A percentile compares a stretch with the other conserved stretches of the same genome.
These are phyloP conservation scores for Candida quercuum DNA, from an alignment of 805 yeast genomes.

Conservation along the genomic window DNA sequence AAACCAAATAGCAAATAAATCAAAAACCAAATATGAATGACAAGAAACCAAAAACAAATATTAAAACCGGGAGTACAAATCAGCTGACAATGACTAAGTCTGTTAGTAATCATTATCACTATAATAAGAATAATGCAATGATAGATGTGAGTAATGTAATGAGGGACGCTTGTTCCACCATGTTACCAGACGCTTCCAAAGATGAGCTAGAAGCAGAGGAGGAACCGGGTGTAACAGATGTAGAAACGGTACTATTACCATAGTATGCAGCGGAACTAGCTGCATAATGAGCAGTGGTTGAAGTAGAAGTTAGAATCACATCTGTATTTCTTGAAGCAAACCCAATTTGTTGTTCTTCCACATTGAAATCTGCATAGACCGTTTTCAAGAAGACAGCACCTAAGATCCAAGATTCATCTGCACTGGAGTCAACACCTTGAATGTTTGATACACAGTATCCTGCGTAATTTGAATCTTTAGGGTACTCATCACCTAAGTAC, in stretches of 20 bases:
- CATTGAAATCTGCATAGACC: slow-evolving; percentile 54
- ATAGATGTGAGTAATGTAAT: neutral
- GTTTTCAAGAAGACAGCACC: slow-evolving; percentile 58
- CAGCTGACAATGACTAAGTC: no score
- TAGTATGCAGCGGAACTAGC: slow-evolving; percentile 1
- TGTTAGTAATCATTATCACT: no score
- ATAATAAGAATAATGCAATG: neutral
- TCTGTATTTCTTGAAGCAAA: slow-evolving; percentile 40
- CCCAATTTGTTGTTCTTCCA: slow-evolving; percentile 44
- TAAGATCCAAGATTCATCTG: slow-evolving; percentile 48
- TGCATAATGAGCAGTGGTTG: slow-evolving; percentile 9
- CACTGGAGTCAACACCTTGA: slow-evolving; percentile 44
- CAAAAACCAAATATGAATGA: neutral
- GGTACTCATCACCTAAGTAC: slow-evolving; percentile 46
- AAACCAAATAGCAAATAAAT: neutral
- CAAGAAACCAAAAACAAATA: no score
- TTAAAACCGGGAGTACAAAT: no score
- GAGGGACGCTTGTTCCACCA: neutral
- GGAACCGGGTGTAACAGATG: neutral
- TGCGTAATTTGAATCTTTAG: slow-evolving; percentile 26
- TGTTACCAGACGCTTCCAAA: neutral
- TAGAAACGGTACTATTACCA: neutral
- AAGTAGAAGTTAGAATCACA: slow-evolving; percentile 22
- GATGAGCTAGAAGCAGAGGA: neutral
- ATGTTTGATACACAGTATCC: slow-evolving; percentile 62